Evolutionary conservation across 108 stramenopile species (phyloP), one percentile per base, ranked within the genome.

Genomic region (Cyclotella sp.): DNA sequence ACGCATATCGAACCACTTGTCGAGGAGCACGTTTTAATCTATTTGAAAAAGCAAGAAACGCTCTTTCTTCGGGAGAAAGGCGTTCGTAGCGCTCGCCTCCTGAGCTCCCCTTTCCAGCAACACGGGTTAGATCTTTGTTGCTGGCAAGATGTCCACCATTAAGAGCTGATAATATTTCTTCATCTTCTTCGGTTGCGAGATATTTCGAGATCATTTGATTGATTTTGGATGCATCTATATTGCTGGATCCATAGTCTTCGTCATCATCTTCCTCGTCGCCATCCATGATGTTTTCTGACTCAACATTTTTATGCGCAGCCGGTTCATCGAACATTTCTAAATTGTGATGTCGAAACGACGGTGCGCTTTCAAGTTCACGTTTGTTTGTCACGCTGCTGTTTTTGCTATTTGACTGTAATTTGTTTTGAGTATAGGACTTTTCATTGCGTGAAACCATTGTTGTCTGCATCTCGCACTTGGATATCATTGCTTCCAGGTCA

Each of bases 141-240:
- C 19, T 10, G 14, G 62, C 68, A 28, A 29, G 61, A 19, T 69
- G 61, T 45, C 61, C 75, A 19, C 88, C 87, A 26, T 79, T 76
- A 1, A 95, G 63, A 13, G 81, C 89, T 9, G 85, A 72, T 21
- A 95, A 54, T 62, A 95, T 92, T 3, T 87, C 89, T 60, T 82
- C 80, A 72, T 95, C 94, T 46, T 95, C 94, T 75, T 95, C 94
- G 77, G 90, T 88, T n/a, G 79, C 89, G 78, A 95, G 80, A 66
- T 95, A 95, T 60, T 83, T 68, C 30, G 88, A 87, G 10, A 95
- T 55, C 91, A 95, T 90, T 64, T 83, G 64, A 49, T 91, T 88
- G 27, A 95, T 88, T 65, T 90, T 88, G 18, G 49, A 29, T 42
- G 87, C 88, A 52, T 91, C 89, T 22, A 73, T 54, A 47, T 72